Evolutionary conservation across 306 rosid species (phyloP), one percentile per base, ranked within the genome.

Genomic region (Trichosanthes cucumerina): DNA sequence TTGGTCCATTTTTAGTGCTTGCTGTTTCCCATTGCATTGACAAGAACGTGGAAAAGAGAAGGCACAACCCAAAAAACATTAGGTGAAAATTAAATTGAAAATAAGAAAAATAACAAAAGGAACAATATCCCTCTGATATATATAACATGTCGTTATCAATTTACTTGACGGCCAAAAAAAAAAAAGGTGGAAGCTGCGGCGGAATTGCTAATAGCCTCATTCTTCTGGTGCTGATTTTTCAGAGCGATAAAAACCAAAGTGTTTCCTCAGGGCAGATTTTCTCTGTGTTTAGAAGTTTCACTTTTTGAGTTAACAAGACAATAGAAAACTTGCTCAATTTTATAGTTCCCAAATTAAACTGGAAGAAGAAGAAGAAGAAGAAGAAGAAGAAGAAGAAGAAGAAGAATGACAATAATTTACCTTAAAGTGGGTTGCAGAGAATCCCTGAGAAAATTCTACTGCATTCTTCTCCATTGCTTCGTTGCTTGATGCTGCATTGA

Each of bases 371-470:
- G 33, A 64, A 72, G 39, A 60, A 56, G n/a, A 69, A 72, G 28
- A n/a, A n/a, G n/a, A n/a, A n/a, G 7, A 12, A 60, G 70, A 69
- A 43, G 8, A 38, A 41, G 33, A 64, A 72, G 39, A 60, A 56
- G n/a, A 69, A 72, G 28, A n/a, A n/a, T n/a, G n/a, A n/a, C 7
- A 36, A 33, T 33, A 69, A 71, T 23, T 52, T 57, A 91, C 97
- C 91, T 88, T 83, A 75, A 71, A 81, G 77, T 86, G 87, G 78
- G 93, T 84, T 39, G 96, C 89, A 74, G 93, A 91, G 82, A 82
- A 87, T 74, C 88, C 86, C 75, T 86, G 85, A 75, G 95, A 90
- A 79, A 81, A 85, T 70, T 81, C 82, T 70, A 81, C 16, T 66
- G 83, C 88, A 77, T 84, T 88, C 73, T 82, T 85, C 89, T 60